Evolutionary conservation across 768 basidiomycete species (phyloP).

Genomic region (Boletus pseudopeckii): DNA sequence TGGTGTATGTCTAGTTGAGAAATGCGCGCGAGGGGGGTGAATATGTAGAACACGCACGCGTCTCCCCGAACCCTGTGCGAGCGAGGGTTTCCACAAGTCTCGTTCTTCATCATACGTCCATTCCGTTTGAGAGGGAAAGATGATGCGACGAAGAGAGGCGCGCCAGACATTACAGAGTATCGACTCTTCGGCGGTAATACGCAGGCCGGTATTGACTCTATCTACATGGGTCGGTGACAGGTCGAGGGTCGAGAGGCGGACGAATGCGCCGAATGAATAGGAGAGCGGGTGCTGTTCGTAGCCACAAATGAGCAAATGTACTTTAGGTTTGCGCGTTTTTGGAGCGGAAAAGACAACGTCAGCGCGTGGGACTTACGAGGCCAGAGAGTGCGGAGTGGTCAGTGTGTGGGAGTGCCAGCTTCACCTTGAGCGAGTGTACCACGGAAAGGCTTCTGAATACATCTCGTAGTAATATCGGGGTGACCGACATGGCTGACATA

Average conservation of each 20-base stretch:
- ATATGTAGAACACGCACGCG: background rate
- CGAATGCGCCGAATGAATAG: constrained; percentile 34
- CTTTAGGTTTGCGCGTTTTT: background rate
- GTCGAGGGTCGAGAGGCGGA: constrained; percentile 49
- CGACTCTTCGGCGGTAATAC: background rate
- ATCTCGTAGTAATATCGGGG: constrained; percentile 45
- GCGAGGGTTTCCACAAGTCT: background rate
- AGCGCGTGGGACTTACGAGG: background rate
- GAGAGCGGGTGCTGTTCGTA: background rate
- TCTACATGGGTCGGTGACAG: constrained; percentile 41
- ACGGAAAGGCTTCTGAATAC: constrained; percentile 49
- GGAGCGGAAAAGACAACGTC: background rate
- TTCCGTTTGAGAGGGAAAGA: constrained; percentile 50
- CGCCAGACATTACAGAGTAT: constrained; percentile 55
- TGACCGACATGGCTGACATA: constrained; percentile 13
- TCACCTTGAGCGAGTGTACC: constrained; percentile 50
- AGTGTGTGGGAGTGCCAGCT: constrained; percentile 34
- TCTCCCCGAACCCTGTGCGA: background rate
- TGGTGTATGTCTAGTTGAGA: background rate
- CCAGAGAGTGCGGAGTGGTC: constrained; percentile 29
- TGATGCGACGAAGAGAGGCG: constrained; percentile 47
- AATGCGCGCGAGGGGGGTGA: too few species aligned
- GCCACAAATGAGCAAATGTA: background rate
- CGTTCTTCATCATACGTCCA: background rate
- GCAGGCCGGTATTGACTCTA: background rate